A percentile compares a stretch with the other conserved stretches of the same genome.
These are phyloP conservation scores for Grammothele lineata DNA, from an alignment of 768 basidiomycete genomes.

Conservation along the genomic window DNA sequence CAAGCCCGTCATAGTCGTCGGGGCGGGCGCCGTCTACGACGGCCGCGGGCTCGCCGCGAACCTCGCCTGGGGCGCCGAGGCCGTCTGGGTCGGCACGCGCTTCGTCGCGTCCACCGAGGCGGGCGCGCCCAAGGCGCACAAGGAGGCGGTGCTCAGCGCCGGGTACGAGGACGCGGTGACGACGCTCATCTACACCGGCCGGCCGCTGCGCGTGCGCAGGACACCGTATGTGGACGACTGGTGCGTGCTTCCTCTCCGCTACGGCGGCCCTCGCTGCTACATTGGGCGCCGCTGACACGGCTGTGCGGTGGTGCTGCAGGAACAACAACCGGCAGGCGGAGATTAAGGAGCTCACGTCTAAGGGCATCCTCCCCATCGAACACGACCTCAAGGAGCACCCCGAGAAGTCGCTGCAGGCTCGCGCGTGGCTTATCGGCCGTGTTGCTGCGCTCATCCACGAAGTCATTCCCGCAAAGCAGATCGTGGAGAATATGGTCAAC, in stretches of 20 bases:
- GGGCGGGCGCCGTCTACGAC: conserved; percentile 89
- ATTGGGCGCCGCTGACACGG: background rate
- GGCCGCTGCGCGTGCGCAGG: conserved; percentile 80
- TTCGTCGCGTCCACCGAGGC: conserved; percentile 85
- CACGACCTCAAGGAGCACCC: conserved; percentile 76
- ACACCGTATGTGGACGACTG: conserved; percentile 86
- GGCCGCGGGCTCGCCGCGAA: conserved; percentile 86
- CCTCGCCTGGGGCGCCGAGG: conserved; percentile 85
- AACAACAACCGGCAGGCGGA: conserved; percentile 73
- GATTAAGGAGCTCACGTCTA: conserved; percentile 76
- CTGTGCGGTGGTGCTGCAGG: conserved; percentile 36
- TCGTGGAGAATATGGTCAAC: conserved; percentile 75
- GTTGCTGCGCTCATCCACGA: conserved; percentile 74
- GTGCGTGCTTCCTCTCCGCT: conserved; percentile 34
- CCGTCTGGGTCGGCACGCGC: conserved; percentile 63
- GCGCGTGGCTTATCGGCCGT: conserved; percentile 81
- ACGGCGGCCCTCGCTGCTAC: background rate
- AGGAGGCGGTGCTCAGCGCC: conserved; percentile 68
- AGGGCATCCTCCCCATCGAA: conserved; percentile 77
- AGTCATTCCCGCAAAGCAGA: conserved; percentile 75
- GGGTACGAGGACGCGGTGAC: conserved; percentile 76
- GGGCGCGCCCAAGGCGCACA: conserved; percentile 78
- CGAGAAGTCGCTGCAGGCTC: conserved; percentile 64
- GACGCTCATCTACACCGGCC: conserved; percentile 87
- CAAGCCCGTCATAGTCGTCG: conserved; percentile 80